Conservation (phyloP, 2,329 filamentous ascomycete genomes). For the Aureobasidium pullulans region DNA sequence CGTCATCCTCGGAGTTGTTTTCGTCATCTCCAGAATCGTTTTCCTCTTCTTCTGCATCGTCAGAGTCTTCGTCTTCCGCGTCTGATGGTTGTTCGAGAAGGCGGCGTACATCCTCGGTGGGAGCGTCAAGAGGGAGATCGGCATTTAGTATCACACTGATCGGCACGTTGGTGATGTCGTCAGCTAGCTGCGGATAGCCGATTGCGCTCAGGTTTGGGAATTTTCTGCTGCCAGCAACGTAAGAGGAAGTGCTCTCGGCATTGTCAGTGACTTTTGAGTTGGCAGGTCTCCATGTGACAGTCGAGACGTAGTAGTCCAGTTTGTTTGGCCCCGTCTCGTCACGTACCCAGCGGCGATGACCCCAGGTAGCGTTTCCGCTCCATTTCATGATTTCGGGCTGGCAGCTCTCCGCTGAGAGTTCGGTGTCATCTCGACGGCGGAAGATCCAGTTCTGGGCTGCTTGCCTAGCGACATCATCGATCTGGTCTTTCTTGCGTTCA, state of each 20-base stretch:
- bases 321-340: conserved; percentile 33
- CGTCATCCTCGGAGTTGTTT: not conserved
- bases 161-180: not conserved
- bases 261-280: not conserved
- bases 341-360: conserved; percentile 31
- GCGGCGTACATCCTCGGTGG: not conserved
- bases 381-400: conserved; percentile 29
- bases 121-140: not conserved
- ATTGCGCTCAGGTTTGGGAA: not conserved
- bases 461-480: conserved; percentile 38
- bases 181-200: not conserved
- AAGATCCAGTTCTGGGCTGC: conserved; percentile 32
- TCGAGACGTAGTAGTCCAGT: conserved; percentile 40
- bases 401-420: conserved; percentile 19
- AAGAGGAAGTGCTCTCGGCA: not conserved
- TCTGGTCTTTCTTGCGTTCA: conserved; percentile 37
- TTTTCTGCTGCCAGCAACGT: not conserved
- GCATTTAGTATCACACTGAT: not conserved
- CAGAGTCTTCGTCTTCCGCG: not conserved
- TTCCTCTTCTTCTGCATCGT: not conserved
- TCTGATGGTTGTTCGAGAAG: not conserved
- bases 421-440: conserved; percentile 20
- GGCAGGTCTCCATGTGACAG: conserved; percentile 30
- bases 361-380: conserved; percentile 41
- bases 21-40: not conserved